A percentile compares a stretch with the other conserved stretches of the same genome.
Evolutionary conservation across 805 yeast genomes (phyloP).

Genomic region (Metschnikowia cubensis): DNA sequence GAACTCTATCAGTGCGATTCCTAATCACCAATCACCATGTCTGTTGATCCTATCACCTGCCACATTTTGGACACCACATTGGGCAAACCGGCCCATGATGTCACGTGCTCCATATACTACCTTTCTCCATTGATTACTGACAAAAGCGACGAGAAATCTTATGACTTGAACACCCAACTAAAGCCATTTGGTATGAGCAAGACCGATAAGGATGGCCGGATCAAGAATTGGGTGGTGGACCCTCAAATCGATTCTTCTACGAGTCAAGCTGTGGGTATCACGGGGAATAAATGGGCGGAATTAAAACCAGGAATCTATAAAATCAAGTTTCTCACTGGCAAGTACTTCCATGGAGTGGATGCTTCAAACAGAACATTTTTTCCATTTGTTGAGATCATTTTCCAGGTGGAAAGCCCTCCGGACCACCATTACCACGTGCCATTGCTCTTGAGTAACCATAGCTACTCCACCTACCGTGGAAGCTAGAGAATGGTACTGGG

Average conservation of each 20-base stretch:
- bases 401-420: slow-evolving; percentile 61
- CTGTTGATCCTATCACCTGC: slow-evolving; percentile 69
- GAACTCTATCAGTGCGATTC: background rate
- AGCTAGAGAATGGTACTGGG: slow-evolving; percentile 32
- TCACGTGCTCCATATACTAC: slow-evolving; percentile 59
- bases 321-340: slow-evolving; percentile 71
- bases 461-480: slow-evolving; percentile 90
- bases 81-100: slow-evolving; percentile 79
- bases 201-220: slow-evolving; percentile 81
- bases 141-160: slow-evolving; percentile 25
- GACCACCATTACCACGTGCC: slow-evolving; percentile 90
- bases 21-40: slow-evolving; percentile 13
- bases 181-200: slow-evolving; percentile 60
- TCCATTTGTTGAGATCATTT: slow-evolving; percentile 81
- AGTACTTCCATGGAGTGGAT: slow-evolving; percentile 46
- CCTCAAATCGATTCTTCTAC: slow-evolving; percentile 24
- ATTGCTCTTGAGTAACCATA: slow-evolving; percentile 73
- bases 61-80: slow-evolving; percentile 81
- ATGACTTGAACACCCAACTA: slow-evolving; percentile 19
- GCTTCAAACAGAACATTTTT: slow-evolving; percentile 56
- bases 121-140: slow-evolving; percentile 24
- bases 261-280: slow-evolving; percentile 28
- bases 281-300: slow-evolving; percentile 37
- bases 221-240: slow-evolving; percentile 58
- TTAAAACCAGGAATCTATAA: slow-evolving; percentile 65